These are phyloP conservation scores for Phytophthora pini DNA, from an alignment of 352 stramenopile genomes.

Conservation along the genomic window DNA sequence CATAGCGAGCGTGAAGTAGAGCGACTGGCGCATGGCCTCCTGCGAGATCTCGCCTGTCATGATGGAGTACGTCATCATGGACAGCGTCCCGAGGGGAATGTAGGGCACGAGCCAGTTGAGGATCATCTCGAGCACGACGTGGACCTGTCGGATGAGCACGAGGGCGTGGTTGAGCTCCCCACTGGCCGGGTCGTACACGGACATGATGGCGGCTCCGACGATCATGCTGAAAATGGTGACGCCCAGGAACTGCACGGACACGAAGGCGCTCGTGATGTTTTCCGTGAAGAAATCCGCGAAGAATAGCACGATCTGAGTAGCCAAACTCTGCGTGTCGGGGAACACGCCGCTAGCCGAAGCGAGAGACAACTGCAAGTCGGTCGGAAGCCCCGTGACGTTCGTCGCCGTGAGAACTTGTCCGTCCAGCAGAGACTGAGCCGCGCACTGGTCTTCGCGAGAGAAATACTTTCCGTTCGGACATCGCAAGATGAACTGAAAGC, in stretches of 20 bases:
- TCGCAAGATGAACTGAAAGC: slow-evolving; percentile 48
- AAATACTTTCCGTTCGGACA: slow-evolving; percentile 65
- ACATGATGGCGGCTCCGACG: slow-evolving; percentile 53
- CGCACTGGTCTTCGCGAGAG: slow-evolving; percentile 31
- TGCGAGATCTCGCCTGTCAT: slow-evolving; percentile 51
- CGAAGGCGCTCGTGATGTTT: slow-evolving; percentile 66
- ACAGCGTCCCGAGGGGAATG: slow-evolving; percentile 55
- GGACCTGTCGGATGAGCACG: slow-evolving; percentile 61
- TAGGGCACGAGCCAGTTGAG: slow-evolving; percentile 72
- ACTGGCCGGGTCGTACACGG: slow-evolving; percentile 49
- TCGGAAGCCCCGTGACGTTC: slow-evolving; percentile 59
- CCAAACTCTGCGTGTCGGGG: slow-evolving; percentile 43
- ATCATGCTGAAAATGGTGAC: slow-evolving; percentile 67
- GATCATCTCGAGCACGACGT: slow-evolving; percentile 71
- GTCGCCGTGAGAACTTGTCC: slow-evolving; percentile 41
- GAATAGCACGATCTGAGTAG: slow-evolving; percentile 58
- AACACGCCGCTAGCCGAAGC: slow-evolving; percentile 35
- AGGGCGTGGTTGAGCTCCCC: slow-evolving; percentile 58
- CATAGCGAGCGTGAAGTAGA: slow-evolving; percentile 54
- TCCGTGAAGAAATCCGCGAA: slow-evolving; percentile 58
- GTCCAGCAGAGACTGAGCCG: slow-evolving; percentile 33
- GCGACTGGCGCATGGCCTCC: slow-evolving; percentile 37
- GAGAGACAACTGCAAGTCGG: slow-evolving; percentile 32
- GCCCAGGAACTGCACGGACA: slow-evolving; percentile 49
- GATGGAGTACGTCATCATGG: slow-evolving; percentile 60